Conservation (phyloP, 2,329 filamentous ascomycete genomes). For the Cercospora sojina region DNA sequence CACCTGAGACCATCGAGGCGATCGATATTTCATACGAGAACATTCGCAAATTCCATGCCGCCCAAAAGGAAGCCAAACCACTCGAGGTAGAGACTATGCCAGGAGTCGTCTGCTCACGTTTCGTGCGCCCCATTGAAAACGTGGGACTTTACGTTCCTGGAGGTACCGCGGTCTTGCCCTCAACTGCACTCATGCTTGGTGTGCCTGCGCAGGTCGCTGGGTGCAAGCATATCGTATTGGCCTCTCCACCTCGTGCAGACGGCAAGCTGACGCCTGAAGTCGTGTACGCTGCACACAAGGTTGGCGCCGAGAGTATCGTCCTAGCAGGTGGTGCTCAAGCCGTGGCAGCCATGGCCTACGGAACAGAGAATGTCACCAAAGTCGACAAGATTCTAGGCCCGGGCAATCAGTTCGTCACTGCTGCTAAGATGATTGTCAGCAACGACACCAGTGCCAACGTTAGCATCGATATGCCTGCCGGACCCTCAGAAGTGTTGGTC, state of each 20-base stretch:
- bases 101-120: constrained; percentile 89
- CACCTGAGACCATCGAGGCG: constrained; percentile 81
- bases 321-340: constrained; percentile 94
- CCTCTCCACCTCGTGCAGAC: constrained; percentile 84
- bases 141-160: constrained; percentile 97
- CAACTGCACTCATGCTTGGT: constrained; percentile 95
- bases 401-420: constrained; percentile 97
- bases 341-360: constrained; percentile 94
- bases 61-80: constrained; percentile 74
- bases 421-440: constrained; percentile 96
- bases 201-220: constrained; percentile 97
- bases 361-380: constrained; percentile 89
- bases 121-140: constrained; percentile 85
- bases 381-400: constrained; percentile 98
- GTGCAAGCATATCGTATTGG: constrained; percentile 90
- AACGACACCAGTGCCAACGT: constrained; percentile 96
- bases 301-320: constrained; percentile 93
- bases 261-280: constrained; percentile 94
- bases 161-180: constrained; percentile 94
- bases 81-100: constrained; percentile 96
- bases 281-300: constrained; percentile 94
- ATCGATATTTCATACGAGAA: constrained; percentile 94
- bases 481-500: constrained; percentile 94
- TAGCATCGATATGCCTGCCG: constrained; percentile 97
- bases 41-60: constrained; percentile 88